These are phyloP conservation scores for Gypsophila paniculata DNA, from an alignment of 179 eudicot species.

Conservation along the genomic window DNA sequence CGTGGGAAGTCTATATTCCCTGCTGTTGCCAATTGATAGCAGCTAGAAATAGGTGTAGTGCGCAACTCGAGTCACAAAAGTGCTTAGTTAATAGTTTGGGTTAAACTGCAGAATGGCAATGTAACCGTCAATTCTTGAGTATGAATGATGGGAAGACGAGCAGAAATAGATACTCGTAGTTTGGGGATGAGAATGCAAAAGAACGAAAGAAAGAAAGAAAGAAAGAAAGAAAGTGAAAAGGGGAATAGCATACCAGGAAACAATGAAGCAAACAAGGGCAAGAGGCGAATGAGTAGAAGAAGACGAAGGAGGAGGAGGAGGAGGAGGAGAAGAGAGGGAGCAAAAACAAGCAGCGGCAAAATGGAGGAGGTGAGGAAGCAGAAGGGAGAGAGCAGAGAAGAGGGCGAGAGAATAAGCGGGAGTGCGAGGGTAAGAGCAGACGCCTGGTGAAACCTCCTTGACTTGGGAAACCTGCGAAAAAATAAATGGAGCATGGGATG, in stretches of 20 bases:
- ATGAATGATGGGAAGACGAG: too few relatives aligned
- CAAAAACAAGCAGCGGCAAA: conserved; percentile 68
- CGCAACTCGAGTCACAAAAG: too few relatives aligned
- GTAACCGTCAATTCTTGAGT: too few relatives aligned
- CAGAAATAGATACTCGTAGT: too few relatives aligned
- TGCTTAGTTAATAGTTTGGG: too few relatives aligned
- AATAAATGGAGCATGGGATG: too few relatives aligned
- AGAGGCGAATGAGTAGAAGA: conserved; percentile 48
- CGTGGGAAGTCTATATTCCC: too few relatives aligned
- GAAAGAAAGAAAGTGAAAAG: not conserved
- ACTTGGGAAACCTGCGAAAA: conserved; percentile 51
- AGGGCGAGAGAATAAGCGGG: conserved; percentile 75
- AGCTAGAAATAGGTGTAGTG: too few relatives aligned
- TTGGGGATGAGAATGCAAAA: too few relatives aligned
- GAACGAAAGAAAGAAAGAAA: not conserved
- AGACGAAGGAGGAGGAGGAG: conserved; percentile 44
- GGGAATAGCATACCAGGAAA: conserved; percentile 59
- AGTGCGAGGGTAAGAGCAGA: conserved; percentile 70
- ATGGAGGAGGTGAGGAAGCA: conserved; percentile 58
- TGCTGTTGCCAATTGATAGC: too few relatives aligned
- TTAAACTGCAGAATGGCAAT: too few relatives aligned
- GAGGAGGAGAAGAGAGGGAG: conserved; percentile 39
- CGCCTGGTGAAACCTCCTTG: conserved; percentile 36
- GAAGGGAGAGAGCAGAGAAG: conserved; percentile 60
- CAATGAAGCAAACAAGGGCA: conserved; percentile 61